These are phyloP conservation scores for Claviceps sp. DNA, from an alignment of 2,329 filamentous ascomycete genomes.

Conservation along the genomic window DNA sequence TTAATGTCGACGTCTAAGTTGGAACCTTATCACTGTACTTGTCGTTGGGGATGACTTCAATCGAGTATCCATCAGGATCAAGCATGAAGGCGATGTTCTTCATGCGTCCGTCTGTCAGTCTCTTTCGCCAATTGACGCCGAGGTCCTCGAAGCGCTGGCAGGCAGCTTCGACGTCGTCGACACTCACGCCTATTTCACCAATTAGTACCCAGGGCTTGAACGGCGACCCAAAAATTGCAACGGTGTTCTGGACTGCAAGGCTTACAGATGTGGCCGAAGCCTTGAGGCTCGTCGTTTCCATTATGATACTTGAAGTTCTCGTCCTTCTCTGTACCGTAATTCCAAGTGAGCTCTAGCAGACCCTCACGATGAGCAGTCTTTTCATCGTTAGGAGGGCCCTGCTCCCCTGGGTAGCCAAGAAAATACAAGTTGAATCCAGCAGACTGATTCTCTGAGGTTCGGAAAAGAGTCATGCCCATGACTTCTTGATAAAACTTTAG, in stretches of 20 bases:
- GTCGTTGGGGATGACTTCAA: constrained; percentile 65
- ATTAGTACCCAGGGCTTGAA: constrained; percentile 9
- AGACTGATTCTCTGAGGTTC: constrained; percentile 55
- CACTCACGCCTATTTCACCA: constrained; percentile 48
- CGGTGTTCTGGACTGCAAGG: constrained; percentile 8
- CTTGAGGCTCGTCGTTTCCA: constrained; percentile 82
- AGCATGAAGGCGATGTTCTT: constrained; percentile 87
- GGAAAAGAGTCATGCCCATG: constrained; percentile 75
- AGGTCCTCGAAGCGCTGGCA: constrained; percentile 75
- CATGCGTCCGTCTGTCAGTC: constrained; percentile 82
- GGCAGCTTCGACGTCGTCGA: constrained; percentile 80
- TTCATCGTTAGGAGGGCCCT: constrained; percentile 37
- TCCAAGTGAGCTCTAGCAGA: constrained; percentile 81
- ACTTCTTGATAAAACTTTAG: constrained; percentile 74
- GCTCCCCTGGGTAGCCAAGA: constrained; percentile 58
- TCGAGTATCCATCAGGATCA: constrained; percentile 80
- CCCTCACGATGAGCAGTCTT: constrained; percentile 61
- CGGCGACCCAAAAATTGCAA: neutral
- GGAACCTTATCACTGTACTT: constrained; percentile 20
- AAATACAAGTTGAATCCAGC: constrained; percentile 86
- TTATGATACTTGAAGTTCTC: constrained; percentile 77
- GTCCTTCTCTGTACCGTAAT: constrained; percentile 74
- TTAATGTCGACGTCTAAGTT: neutral
- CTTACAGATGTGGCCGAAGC: constrained; percentile 86
- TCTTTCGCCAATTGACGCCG: constrained; percentile 86